Evolutionary conservation across 768 basidiomycete species (phyloP).

Genomic region (Lactarius tabidus): DNA sequence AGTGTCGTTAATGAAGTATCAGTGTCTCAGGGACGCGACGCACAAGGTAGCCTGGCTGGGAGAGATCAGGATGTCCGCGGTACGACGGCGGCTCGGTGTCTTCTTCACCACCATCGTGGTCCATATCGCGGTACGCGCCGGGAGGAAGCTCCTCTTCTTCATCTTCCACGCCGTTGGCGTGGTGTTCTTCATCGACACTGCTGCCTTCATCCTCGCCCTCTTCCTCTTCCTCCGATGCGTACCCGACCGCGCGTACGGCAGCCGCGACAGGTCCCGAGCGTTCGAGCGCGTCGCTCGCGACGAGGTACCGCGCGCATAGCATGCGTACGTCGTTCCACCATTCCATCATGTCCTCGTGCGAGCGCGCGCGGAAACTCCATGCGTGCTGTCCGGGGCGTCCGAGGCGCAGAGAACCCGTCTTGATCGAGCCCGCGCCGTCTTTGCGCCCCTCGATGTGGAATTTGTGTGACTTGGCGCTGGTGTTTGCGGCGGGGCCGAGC

Average conservation of each 20-base stretch:
- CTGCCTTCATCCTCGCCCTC: conserved; percentile 61
- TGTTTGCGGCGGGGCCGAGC: conserved; percentile 80
- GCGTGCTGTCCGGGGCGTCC: conserved; percentile 49
- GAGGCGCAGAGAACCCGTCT: conserved; percentile 48
- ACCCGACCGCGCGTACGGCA: conserved; percentile 86
- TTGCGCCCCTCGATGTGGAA: conserved; percentile 95
- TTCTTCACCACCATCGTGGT: conserved; percentile 34
- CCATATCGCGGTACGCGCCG: conserved; percentile 34
- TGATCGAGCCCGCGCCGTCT: conserved; percentile 68
- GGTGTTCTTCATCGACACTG: conserved; percentile 49
- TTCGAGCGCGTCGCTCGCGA: conserved; percentile 91
- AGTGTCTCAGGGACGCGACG: no score
- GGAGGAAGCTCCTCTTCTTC: conserved; percentile 47
- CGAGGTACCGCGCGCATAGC: conserved; percentile 90
- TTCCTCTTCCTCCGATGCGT: conserved; percentile 74
- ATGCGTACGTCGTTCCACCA: conserved; percentile 99
- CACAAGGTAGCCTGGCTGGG: conserved; percentile 59
- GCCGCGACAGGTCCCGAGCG: conserved; percentile 88
- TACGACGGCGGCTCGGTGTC: conserved; percentile 62
- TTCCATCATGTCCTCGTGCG: conserved; percentile 98
- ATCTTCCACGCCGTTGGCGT: conserved; percentile 41
- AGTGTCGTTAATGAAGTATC: no score
- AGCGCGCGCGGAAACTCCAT: conserved; percentile 87
- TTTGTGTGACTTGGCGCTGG: conserved; percentile 74
- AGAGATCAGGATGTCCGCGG: conserved; percentile 41